Percentiles rank a stretch among this genome's conserved stretches.
phyloP scores from a whole-genome alignment of 257 asterid species.

The Agastache rugosa region DNA sequence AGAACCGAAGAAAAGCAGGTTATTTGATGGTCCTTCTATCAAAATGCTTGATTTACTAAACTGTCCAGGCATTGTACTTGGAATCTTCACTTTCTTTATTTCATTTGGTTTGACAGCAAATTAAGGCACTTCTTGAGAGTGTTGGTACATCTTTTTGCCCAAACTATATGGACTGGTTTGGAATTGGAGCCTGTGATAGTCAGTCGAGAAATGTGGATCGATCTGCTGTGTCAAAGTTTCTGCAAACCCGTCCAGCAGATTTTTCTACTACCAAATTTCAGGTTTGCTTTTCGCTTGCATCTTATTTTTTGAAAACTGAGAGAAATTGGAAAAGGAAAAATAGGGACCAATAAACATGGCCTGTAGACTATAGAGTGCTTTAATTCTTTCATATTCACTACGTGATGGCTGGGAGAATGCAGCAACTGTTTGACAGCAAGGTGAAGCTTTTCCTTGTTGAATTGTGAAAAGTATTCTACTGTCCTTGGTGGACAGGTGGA shows the following conservation, averaged over 20 bases:
- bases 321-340: not conserved
- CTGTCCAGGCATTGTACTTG: constrained; percentile 21
- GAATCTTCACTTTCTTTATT: constrained; percentile 24
- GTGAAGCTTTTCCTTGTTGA: constrained; percentile 24
- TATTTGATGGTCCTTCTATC: constrained; percentile 32
- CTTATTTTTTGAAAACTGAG: constrained; percentile 23
- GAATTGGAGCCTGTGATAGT: constrained; percentile 55
- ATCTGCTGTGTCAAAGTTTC: constrained; percentile 77
- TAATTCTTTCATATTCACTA: not conserved
- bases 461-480: constrained; percentile 8
- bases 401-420: constrained; percentile 24
- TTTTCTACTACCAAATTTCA: constrained; percentile 78
- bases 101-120: constrained; percentile 68
- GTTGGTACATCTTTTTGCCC: constrained; percentile 91
- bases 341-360: not conserved
- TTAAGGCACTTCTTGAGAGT: constrained; percentile 88
- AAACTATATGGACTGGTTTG: constrained; percentile 85
- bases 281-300: constrained; percentile 47
- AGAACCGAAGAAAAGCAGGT: constrained; percentile 97
- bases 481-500: constrained; percentile 31
- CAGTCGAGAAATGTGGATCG: constrained; percentile 80
- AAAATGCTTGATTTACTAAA: constrained; percentile 23
- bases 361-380: not conserved
- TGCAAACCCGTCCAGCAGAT: constrained; percentile 86
- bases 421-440: constrained; percentile 16